These are phyloP conservation scores for Endocalyx cinctus DNA, from an alignment of 2,329 filamentous ascomycete genomes.

Conservation along the genomic window DNA sequence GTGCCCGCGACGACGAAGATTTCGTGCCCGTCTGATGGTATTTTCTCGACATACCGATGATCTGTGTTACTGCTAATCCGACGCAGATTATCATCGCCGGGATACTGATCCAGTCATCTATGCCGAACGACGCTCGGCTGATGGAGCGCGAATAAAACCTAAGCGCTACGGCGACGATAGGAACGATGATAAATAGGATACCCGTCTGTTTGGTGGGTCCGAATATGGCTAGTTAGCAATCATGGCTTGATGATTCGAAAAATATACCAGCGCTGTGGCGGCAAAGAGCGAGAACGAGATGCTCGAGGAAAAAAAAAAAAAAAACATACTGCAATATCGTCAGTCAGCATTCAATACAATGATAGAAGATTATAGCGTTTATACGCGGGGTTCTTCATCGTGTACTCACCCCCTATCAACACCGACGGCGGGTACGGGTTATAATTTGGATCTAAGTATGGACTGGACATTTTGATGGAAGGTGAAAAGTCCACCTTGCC, in stretches of 20 bases:
- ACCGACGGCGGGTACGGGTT: slow-evolving; percentile 13
- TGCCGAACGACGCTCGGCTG: slow-evolving; percentile 7
- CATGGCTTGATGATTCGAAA: too few relatives aligned
- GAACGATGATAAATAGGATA: slow-evolving; percentile 12
- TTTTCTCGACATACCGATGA: slow-evolving; percentile 10
- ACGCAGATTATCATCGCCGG: slow-evolving; percentile 10
- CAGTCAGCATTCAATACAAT: too few relatives aligned
- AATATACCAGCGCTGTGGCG: too few relatives aligned
- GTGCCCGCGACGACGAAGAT: too few relatives aligned
- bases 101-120: slow-evolving; percentile 14
- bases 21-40: neutral
- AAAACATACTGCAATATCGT: too few relatives aligned
- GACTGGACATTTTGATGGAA: slow-evolving; percentile 14
- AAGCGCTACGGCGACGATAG: slow-evolving; percentile 8
- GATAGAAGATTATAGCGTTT: too few relatives aligned
- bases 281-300: too few relatives aligned
- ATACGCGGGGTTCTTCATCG: too few relatives aligned
- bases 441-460: slow-evolving; percentile 12
- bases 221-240: too few relatives aligned
- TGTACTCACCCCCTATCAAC: slow-evolving; percentile 12
- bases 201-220: too few relatives aligned
- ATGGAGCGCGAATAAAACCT: slow-evolving; percentile 12
- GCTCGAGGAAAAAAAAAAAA: too few relatives aligned
- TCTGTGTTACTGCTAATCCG: slow-evolving; percentile 9
- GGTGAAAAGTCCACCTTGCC: too few relatives aligned